Evolutionary conservation across 2,329 filamentous ascomycete genomes (phyloP).

Genomic region (Cercospora citrullina): DNA sequence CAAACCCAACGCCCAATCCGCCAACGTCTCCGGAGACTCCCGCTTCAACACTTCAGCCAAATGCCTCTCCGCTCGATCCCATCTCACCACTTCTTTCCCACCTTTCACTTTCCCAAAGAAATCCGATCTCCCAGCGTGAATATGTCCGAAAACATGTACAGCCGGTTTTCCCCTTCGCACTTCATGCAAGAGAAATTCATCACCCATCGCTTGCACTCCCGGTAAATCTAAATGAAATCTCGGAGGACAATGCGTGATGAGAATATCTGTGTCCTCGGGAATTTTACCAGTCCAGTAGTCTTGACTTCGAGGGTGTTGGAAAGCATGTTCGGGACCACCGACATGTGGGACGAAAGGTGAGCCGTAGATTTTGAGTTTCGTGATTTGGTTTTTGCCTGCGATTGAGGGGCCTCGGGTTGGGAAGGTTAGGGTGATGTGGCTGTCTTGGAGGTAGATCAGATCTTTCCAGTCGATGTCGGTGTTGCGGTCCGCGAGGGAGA

Average conservation of each 20-base stretch:
- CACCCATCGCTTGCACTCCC: constrained; percentile 60
- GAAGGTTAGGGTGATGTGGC: constrained; percentile 64
- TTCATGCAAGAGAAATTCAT: constrained; percentile 66
- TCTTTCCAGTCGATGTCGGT: constrained; percentile 63
- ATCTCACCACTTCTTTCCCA: constrained; percentile 69
- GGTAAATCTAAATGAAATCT: constrained; percentile 68
- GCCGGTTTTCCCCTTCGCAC: constrained; percentile 71
- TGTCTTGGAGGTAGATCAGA: constrained; percentile 75
- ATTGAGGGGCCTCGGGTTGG: constrained; percentile 32
- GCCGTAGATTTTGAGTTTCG: constrained; percentile 72
- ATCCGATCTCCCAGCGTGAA: constrained; percentile 63
- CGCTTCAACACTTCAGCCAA: constrained; percentile 65
- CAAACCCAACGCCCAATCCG: constrained; percentile 36
- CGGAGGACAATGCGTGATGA: constrained; percentile 80
- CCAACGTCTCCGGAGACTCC: constrained; percentile 37
- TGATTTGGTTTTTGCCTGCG: constrained; percentile 42
- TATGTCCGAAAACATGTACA: constrained; percentile 82
- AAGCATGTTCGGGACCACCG: constrained; percentile 70
- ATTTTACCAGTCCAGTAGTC: constrained; percentile 74
- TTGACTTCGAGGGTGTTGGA: constrained; percentile 67
- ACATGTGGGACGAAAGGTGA: constrained; percentile 71
- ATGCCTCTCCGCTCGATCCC: constrained; percentile 69
- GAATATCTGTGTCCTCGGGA: constrained; percentile 70
- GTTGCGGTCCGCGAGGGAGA: constrained; percentile 52
- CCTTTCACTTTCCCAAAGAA: constrained; percentile 42